Percentiles rank a stretch among this genome's conserved stretches.
Evolutionary conservation across 2,329 filamentous ascomycete species (phyloP).

Genomic region (Nannizzia gypsea): DNA sequence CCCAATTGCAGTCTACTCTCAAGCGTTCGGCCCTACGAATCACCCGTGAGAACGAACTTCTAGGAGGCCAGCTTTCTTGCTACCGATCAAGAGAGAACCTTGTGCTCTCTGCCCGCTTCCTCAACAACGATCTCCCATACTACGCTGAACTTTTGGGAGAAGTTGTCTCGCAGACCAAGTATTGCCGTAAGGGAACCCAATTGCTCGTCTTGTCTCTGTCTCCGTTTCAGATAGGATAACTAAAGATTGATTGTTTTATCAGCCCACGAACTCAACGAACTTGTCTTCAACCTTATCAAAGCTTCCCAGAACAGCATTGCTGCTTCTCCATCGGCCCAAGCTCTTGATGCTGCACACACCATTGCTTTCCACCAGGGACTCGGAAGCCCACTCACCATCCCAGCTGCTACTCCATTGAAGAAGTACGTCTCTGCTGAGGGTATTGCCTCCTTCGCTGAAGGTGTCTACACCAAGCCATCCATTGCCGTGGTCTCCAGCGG

Average conservation of each 20-base stretch:
- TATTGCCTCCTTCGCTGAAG: constrained; percentile 62
- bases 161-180: constrained; percentile 79
- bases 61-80: constrained; percentile 77
- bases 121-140: constrained; percentile 91
- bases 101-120: constrained; percentile 85
- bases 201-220: neutral
- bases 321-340: constrained; percentile 52
- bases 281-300: constrained; percentile 66
- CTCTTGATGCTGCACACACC: constrained; percentile 73
- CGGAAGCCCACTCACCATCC: constrained; percentile 63
- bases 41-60: constrained; percentile 84
- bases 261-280: constrained; percentile 88
- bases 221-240: neutral
- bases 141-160: constrained; percentile 92
- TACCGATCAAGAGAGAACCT: constrained; percentile 90
- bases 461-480: constrained; percentile 79
- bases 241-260: constrained; percentile 13
- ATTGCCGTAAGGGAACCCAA: constrained; percentile 45
- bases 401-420: constrained; percentile 57
- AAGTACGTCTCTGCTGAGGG: constrained; percentile 70
- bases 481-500: constrained; percentile 87
- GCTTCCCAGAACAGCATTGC: constrained; percentile 64
- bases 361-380: constrained; percentile 90
- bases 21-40: constrained; percentile 86
- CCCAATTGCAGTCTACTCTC: constrained; percentile 53